These are phyloP conservation scores for Cronartium ribicola DNA, from an alignment of 1,284 basidiomycete species.

Conservation along the genomic window DNA sequence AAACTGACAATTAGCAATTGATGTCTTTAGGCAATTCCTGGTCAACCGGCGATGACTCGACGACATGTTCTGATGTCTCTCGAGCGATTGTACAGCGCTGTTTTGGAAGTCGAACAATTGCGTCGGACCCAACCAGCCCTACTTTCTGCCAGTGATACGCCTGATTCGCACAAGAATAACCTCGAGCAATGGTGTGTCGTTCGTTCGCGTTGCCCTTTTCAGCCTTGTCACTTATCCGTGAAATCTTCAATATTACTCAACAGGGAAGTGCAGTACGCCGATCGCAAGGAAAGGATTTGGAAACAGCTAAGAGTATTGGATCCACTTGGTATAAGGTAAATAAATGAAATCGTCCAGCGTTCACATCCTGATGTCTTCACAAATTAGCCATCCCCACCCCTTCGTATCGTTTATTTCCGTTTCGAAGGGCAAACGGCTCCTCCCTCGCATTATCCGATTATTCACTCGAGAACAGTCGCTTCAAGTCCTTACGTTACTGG, in stretches of 20 bases:
- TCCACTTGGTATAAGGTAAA: constrained; percentile 79
- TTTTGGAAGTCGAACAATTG: constrained; percentile 79
- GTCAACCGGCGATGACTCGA: constrained; percentile 70
- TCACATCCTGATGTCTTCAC: constrained; percentile 31
- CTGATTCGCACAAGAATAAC: constrained; percentile 42
- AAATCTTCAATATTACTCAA: neutral
- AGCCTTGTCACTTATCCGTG: neutral
- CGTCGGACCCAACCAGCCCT: constrained; percentile 68
- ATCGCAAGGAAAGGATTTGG: constrained; percentile 70
- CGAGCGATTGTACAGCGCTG: constrained; percentile 79
- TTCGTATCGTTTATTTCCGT: constrained; percentile 87
- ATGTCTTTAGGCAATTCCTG: constrained; percentile 57
- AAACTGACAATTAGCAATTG: constrained; percentile 45
- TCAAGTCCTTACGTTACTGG: constrained; percentile 80
- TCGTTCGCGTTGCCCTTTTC: neutral
- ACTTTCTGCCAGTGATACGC: constrained; percentile 48
- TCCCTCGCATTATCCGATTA: constrained; percentile 84
- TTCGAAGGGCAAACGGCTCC: constrained; percentile 86
- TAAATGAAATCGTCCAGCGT: constrained; percentile 47
- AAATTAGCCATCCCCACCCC: constrained; percentile 77
- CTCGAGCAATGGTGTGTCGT: constrained; percentile 43
- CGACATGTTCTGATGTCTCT: constrained; percentile 74
- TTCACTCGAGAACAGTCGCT: constrained; percentile 73
- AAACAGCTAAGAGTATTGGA: constrained; percentile 76
- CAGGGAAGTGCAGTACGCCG: constrained; percentile 64